phyloP scores from a whole-genome alignment of 768 basidiomycete species.

The Lactarius akahatsu region DNA sequence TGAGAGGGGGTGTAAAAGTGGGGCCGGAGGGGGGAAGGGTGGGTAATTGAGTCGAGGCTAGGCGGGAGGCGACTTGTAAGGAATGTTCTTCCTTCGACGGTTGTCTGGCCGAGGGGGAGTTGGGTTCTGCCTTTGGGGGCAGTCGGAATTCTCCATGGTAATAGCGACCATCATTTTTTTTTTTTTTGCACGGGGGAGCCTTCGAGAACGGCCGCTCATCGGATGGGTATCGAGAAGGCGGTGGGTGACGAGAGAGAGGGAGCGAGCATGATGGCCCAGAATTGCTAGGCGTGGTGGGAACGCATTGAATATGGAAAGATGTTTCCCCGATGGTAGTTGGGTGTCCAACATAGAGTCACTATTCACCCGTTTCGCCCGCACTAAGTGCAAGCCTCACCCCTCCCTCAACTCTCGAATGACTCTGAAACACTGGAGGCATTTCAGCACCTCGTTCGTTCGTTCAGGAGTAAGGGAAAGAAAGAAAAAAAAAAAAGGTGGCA shows the following conservation, averaged over 20 bases:
- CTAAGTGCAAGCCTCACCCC: conserved; percentile 3
- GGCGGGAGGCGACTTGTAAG: neutral
- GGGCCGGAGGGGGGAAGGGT: neutral
- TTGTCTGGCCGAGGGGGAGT: neutral
- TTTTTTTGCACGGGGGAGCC: neutral
- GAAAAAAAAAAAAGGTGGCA: neutral
- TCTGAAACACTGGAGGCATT: neutral
- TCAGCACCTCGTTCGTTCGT: conserved; percentile 1
- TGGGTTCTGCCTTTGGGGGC: neutral
- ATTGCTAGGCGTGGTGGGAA: conserved; percentile 5
- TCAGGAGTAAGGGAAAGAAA: neutral
- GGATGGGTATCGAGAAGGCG: conserved; percentile 14
- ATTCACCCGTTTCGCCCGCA: conserved; percentile 14
- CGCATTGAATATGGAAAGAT: conserved; percentile 11
- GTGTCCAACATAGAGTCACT: conserved; percentile 1
- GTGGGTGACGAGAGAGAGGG: conserved; percentile 7
- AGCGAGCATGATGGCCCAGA: neutral
- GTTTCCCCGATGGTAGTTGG: conserved; percentile 10
- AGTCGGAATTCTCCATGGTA: conserved; percentile 7
- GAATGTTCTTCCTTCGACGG: neutral
- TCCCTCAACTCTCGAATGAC: neutral
- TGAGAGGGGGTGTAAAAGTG: neutral
- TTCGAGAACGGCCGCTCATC: conserved; percentile 20
- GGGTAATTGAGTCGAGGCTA: neutral
- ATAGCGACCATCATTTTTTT: conserved; percentile 3